A percentile compares a stretch with the other conserved stretches of the same genome.
Conservation (phyloP, 768 basidiomycete species). For the Pilatotrama ljubarskyi region DNA sequence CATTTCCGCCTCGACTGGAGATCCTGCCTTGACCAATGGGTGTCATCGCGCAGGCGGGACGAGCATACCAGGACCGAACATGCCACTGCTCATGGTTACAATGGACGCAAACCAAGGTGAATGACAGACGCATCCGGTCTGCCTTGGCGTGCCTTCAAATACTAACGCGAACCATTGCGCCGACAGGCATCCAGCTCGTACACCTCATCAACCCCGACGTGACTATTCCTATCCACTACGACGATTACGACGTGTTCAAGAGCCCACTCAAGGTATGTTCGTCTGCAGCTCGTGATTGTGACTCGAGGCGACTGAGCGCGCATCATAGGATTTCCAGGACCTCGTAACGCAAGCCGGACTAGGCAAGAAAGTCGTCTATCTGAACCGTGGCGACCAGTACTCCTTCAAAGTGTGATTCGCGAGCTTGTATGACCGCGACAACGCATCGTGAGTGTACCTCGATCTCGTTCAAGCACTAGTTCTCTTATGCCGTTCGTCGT, state of each 20-base stretch:
- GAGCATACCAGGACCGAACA: slow-evolving; percentile 30
- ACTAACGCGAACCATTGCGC: not conserved
- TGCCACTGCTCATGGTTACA: slow-evolving; percentile 28
- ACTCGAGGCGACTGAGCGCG: not conserved
- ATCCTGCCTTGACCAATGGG: not conserved
- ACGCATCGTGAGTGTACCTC: too few species aligned
- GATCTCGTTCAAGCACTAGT: too few species aligned
- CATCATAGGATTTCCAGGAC: slow-evolving; percentile 32
- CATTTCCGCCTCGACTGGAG: not conserved
- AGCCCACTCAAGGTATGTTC: slow-evolving; percentile 21
- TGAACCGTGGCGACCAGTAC: slow-evolving; percentile 33
- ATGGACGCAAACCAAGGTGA: slow-evolving; percentile 37
- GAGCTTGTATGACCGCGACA: too few species aligned
- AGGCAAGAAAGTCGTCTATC: slow-evolving; percentile 32
- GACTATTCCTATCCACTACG: slow-evolving; percentile 35
- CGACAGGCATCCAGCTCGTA: slow-evolving; percentile 24
- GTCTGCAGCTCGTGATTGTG: not conserved
- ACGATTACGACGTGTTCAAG: slow-evolving; percentile 34
- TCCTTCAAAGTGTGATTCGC: slow-evolving; percentile 16
- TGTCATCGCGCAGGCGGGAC: slow-evolving; percentile 30
- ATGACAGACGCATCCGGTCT: not conserved
- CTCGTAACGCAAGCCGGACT: slow-evolving; percentile 31
- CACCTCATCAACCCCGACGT: slow-evolving; percentile 34
- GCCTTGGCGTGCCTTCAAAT: not conserved
- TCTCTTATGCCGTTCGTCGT: too few species aligned